These are phyloP conservation scores for Neocatenulostroma microsporum DNA, from an alignment of 2,329 filamentous ascomycete genomes.

Conservation along the genomic window DNA sequence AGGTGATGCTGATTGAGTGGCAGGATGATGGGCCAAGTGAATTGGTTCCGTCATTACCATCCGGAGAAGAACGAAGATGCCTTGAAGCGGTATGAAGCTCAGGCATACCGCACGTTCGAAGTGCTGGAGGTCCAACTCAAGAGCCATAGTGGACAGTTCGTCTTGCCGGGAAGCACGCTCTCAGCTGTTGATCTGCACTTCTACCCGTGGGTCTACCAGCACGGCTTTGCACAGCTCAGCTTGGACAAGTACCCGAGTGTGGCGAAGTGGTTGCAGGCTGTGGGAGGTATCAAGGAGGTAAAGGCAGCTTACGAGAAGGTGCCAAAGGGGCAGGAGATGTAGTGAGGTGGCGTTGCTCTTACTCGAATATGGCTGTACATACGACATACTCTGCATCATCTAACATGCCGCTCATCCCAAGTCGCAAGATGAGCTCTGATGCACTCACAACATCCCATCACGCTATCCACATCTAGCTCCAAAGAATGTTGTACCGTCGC, in stretches of 20 bases:
- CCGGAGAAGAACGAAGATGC: conserved; percentile 36
- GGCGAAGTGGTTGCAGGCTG: conserved; percentile 33
- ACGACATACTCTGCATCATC: too few relatives aligned
- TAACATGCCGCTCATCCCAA: too few relatives aligned
- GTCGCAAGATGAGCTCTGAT: too few relatives aligned
- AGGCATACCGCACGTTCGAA: conserved; percentile 36
- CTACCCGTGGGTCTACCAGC: conserved; percentile 35
- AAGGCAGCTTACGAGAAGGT: conserved; percentile 35
- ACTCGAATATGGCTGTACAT: too few relatives aligned
- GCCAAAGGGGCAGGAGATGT: conserved; percentile 20
- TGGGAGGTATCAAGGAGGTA: conserved; percentile 32
- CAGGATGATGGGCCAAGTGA: conserved; percentile 22
- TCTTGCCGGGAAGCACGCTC: conserved; percentile 29
- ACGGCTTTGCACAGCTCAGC: conserved; percentile 33
- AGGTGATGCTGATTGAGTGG: conserved; percentile 2
- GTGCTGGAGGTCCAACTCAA: conserved; percentile 37
- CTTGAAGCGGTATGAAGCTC: conserved; percentile 32
- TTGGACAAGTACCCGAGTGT: conserved; percentile 35
- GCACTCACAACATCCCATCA: too few relatives aligned
- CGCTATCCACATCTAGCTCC: conserved; percentile 17
- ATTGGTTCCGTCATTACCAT: conserved; percentile 38
- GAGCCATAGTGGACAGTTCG: conserved; percentile 31
- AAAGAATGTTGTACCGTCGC: conserved; percentile 24
- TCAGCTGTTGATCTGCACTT: conserved; percentile 38
- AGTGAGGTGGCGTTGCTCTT: too few relatives aligned